These are phyloP conservation scores for Tetrapisispora fleetii DNA, from an alignment of 805 yeast species.

Conservation along the genomic window DNA sequence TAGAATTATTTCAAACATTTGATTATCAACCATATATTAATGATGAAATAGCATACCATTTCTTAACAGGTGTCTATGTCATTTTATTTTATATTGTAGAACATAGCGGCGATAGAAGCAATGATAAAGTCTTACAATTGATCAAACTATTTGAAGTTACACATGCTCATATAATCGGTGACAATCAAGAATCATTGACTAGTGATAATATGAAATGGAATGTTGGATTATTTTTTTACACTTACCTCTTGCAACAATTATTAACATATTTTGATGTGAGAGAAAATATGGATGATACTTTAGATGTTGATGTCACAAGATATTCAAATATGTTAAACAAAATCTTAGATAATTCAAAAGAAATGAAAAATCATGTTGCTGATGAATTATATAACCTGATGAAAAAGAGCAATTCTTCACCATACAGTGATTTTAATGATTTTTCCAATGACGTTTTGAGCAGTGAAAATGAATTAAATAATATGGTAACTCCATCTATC, in stretches of 20 bases:
- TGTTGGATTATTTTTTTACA: slow-evolving; percentile 15
- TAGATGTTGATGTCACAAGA: slow-evolving; percentile 2
- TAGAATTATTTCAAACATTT: slow-evolving; percentile 12
- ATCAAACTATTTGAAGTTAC: slow-evolving; percentile 9
- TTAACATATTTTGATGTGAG: slow-evolving; percentile 8
- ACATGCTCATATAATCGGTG: slow-evolving; percentile 13
- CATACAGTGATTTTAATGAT: slow-evolving; percentile 41
- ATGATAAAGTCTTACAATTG: slow-evolving; percentile 5
- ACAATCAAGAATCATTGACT: slow-evolving; percentile 9
- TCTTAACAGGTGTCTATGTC: slow-evolving; percentile 17
- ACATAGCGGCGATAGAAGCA: slow-evolving; percentile 10
- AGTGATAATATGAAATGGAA: slow-evolving; percentile 22
- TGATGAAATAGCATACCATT: slow-evolving; percentile 16
- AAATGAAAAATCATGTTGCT: slow-evolving; percentile 12
- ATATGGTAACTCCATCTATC: slow-evolving; percentile 1
- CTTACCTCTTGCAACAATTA: slow-evolving; percentile 14
- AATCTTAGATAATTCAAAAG: slow-evolving; percentile 7
- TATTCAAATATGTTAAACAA: slow-evolving; percentile 8
- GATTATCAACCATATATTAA: slow-evolving; percentile 16
- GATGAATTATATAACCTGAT: slow-evolving; percentile 6
- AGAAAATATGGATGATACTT: neutral
- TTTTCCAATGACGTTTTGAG: neutral
- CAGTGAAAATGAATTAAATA: neutral
- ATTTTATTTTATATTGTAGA: slow-evolving; percentile 15
- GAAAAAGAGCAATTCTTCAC: slow-evolving; percentile 11